A percentile compares a stretch with the other conserved stretches of the same genome.
These are phyloP conservation scores for Zoysia japonica DNA, from an alignment of 176 grass and related monocot genomes.

Conservation along the genomic window DNA sequence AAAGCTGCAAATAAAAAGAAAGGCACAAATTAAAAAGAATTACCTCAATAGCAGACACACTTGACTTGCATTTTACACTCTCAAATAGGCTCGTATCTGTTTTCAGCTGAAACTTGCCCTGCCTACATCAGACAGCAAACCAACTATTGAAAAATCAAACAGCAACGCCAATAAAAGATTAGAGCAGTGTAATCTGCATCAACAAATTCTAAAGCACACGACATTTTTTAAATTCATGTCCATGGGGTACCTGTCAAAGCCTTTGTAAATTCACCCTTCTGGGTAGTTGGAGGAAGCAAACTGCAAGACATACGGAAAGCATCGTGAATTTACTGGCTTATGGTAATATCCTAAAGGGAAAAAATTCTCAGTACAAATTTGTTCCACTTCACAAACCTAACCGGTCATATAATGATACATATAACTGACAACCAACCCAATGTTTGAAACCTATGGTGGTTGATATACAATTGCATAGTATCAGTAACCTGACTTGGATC, in stretches of 20 bases:
- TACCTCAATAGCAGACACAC: too few relatives aligned
- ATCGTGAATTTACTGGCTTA: slow-evolving; percentile 20
- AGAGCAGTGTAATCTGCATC: neutral
- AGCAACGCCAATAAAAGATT: neutral
- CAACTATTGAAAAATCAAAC: too few relatives aligned
- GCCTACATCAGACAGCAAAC: too few relatives aligned
- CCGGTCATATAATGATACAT: neutral
- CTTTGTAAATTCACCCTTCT: slow-evolving; percentile 93
- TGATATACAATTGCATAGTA: neutral
- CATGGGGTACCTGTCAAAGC: slow-evolving; percentile 83
- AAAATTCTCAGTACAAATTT: neutral
- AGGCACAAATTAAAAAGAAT: too few relatives aligned
- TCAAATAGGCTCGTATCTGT: too few relatives aligned
- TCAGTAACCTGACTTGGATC: too few relatives aligned
- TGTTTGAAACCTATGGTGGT: neutral
- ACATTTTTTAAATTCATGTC: slow-evolving; percentile 28
- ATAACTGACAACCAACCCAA: slow-evolving; percentile 26
- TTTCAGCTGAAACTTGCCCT: too few relatives aligned
- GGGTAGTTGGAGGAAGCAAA: slow-evolving; percentile 87
- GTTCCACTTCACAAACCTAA: slow-evolving; percentile 2
- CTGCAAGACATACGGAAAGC: slow-evolving; percentile 51
- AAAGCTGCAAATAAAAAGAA: too few relatives aligned
- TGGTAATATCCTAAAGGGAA: neutral
- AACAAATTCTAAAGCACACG: slow-evolving; percentile 16
- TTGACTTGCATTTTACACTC: too few relatives aligned